A percentile compares a stretch with the other conserved stretches of the same genome.
These are phyloP conservation scores for Aspergillus brunneoviolaceus DNA, from an alignment of 2,329 filamentous ascomycete genomes.

Conservation along the genomic window DNA sequence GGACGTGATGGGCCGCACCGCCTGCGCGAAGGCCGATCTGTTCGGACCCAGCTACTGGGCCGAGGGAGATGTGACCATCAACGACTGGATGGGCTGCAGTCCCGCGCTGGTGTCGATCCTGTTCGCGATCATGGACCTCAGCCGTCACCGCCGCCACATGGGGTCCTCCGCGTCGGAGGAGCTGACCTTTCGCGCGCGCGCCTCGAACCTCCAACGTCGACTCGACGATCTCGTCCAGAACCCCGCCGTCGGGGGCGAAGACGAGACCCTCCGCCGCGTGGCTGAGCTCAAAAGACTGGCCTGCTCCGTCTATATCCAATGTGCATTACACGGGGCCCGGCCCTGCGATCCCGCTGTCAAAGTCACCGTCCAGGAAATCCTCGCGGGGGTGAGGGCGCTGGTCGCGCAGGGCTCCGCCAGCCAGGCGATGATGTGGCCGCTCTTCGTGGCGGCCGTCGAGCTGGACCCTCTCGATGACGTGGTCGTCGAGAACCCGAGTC, in stretches of 20 bases:
- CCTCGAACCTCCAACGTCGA: background rate
- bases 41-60: conserved; percentile 45
- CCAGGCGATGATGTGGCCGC: conserved; percentile 21
- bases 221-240: background rate
- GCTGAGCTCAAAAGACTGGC: conserved; percentile 2
- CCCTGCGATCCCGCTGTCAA: background rate
- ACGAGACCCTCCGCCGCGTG: background rate
- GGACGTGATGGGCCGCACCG: conserved; percentile 46
- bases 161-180: background rate
- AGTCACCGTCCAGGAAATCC: background rate
- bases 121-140: conserved; percentile 1
- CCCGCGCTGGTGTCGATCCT: background rate
- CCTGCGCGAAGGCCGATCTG: conserved; percentile 42
- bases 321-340: background rate
- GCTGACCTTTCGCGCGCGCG: background rate
- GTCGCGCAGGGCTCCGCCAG: background rate
- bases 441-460: conserved; percentile 30
- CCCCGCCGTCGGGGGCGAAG: background rate
- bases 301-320: conserved; percentile 1
- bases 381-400: background rate
- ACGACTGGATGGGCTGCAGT: conserved; percentile 6
- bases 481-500: conserved; percentile 26
- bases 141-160: background rate
- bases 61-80: conserved; percentile 6
- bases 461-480: conserved; percentile 35